These are phyloP conservation scores for Neltuma alba DNA, from an alignment of 306 rosid genomes.

Conservation along the genomic window DNA sequence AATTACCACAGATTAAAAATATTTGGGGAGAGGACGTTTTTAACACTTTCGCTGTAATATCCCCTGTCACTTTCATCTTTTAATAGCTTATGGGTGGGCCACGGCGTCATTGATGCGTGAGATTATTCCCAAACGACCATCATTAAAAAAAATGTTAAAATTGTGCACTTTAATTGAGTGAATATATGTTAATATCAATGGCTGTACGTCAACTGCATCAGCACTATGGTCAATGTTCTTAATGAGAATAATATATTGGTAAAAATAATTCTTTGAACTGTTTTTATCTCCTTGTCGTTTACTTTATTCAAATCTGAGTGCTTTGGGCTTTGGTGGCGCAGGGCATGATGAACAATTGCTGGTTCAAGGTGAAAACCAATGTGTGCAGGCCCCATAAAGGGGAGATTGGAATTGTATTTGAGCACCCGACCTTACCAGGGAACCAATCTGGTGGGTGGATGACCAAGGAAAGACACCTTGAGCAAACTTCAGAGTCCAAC, in stretches of 20 bases:
- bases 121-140: neutral
- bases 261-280: neutral
- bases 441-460: conserved; percentile 93
- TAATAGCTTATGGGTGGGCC: neutral
- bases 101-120: neutral
- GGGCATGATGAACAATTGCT: conserved; percentile 98
- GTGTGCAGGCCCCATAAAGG: conserved; percentile 65
- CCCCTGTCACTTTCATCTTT: conserved; percentile 17
- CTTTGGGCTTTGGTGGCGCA: conserved; percentile 12
- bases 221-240: neutral
- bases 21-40: neutral
- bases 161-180: neutral
- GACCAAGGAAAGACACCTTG: conserved; percentile 58
- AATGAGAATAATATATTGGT: neutral
- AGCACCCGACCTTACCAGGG: conserved; percentile 84
- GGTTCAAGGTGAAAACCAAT: conserved; percentile 79
- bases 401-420: conserved; percentile 73
- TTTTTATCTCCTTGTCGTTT: neutral
- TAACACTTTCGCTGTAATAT: neutral
- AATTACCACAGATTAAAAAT: neutral
- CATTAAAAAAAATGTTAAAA: neutral
- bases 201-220: neutral
- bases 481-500: conserved; percentile 42
- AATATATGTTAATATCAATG: neutral
- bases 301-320: neutral